Evolutionary conservation across 2,329 filamentous ascomycete genomes (phyloP).

Genomic region (Penicillium sumatraense): DNA sequence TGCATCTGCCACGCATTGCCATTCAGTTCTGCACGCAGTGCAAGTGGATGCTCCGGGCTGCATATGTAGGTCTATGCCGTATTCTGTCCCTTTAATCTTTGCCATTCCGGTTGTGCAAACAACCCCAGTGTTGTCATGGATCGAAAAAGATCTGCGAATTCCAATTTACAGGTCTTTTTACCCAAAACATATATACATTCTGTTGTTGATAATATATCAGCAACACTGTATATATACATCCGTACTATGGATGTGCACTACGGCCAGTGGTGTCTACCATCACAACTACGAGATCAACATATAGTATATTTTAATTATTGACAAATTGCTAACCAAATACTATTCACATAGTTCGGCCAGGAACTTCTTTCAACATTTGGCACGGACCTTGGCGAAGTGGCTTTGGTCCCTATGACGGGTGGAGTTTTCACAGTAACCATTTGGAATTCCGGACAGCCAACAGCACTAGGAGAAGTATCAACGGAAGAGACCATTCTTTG

Average conservation of each 20-base stretch:
- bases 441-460: constrained; percentile 30
- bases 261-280: background rate
- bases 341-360: constrained; percentile 71
- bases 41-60: constrained; percentile 85
- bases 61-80: constrained; percentile 67
- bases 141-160: too few species aligned
- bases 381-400: constrained; percentile 80
- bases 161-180: too few species aligned
- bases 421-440: constrained; percentile 81
- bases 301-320: background rate
- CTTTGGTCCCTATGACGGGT: constrained; percentile 82
- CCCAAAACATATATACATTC: too few species aligned
- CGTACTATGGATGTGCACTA: too few species aligned
- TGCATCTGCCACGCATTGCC: constrained; percentile 71
- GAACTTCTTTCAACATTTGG: constrained; percentile 94
- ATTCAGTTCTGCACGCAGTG: constrained; percentile 95
- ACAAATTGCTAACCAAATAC: background rate
- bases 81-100: constrained; percentile 1
- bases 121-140: too few species aligned
- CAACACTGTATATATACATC: too few species aligned
- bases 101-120: too few species aligned
- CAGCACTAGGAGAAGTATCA: constrained; percentile 20
- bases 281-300: background rate
- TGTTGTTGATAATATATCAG: too few species aligned
- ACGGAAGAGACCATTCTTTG: constrained; percentile 68